Conservation (phyloP, 2,329 filamentous ascomycete genomes). For the Cladobotryum mycophilum region DNA sequence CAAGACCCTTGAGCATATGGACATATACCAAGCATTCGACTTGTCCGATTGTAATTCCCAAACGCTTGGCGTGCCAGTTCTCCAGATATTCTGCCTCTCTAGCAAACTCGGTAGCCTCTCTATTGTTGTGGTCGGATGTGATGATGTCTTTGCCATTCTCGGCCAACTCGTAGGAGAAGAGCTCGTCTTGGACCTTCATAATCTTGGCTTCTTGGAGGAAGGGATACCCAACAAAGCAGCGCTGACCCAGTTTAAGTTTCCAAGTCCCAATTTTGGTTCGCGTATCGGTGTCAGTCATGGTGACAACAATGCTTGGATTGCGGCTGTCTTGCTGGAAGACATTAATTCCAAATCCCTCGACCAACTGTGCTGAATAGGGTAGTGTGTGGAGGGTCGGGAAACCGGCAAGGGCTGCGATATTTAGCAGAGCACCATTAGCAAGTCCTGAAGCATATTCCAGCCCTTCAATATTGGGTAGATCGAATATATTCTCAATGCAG, state of each 20-base stretch:
- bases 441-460: slow-evolving; percentile 79
- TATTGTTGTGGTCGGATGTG: slow-evolving; percentile 63
- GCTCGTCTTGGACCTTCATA: slow-evolving; percentile 80
- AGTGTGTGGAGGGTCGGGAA: slow-evolving; percentile 88
- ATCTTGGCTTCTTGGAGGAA: slow-evolving; percentile 94
- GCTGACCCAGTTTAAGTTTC: slow-evolving; percentile 73
- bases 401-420: slow-evolving; percentile 76
- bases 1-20: slow-evolving; percentile 85
- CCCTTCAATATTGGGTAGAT: slow-evolving; percentile 86
- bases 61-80: slow-evolving; percentile 78
- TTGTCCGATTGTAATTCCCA: slow-evolving; percentile 78
- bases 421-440: slow-evolving; percentile 77
- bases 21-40: slow-evolving; percentile 89
- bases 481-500: slow-evolving; percentile 94
- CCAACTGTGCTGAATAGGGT: slow-evolving; percentile 70
- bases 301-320: slow-evolving; percentile 94
- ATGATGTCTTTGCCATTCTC: slow-evolving; percentile 59
- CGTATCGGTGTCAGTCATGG: slow-evolving; percentile 66
- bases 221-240: slow-evolving; percentile 87
- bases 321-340: slow-evolving; percentile 95
- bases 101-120: slow-evolving; percentile 75
- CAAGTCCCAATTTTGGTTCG: slow-evolving; percentile 66
- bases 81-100: slow-evolving; percentile 82
- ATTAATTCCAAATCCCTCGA: slow-evolving; percentile 72
- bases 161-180: slow-evolving; percentile 78